phyloP scores from a whole-genome alignment of 2,329 filamentous ascomycete genomes.

The Colletotrichum sp. region DNA sequence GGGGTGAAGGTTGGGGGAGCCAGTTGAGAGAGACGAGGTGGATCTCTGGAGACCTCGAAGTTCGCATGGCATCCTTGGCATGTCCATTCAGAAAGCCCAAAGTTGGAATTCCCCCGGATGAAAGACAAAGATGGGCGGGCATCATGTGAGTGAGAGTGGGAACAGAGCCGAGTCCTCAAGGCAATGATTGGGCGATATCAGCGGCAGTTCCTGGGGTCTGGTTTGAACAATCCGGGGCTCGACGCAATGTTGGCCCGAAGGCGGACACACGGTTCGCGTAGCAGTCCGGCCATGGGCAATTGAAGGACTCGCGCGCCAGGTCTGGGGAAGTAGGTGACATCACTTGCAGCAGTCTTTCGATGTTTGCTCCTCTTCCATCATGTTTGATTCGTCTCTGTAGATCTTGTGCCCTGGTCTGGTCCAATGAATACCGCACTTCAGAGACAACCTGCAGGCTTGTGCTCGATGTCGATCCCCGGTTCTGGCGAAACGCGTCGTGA shows the following conservation, averaged over 20 bases:
- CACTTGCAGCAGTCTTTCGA: neutral
- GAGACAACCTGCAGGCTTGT: neutral
- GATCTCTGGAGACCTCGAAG: neutral
- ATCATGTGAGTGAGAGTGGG: neutral
- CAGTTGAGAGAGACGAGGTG: conserved; percentile 3
- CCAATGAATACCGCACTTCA: neutral
- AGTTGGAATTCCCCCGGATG: neutral
- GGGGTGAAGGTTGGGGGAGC: conserved; percentile 11
- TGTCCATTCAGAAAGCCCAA: neutral
- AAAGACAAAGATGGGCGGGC: neutral
- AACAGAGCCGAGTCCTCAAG: too few relatives aligned
- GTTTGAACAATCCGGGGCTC: neutral
- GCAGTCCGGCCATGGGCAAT: neutral
- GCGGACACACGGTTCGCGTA: neutral
- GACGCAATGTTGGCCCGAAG: conserved; percentile 18
- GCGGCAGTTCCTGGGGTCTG: neutral
- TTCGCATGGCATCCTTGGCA: neutral
- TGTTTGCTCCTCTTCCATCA: neutral
- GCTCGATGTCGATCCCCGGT: neutral
- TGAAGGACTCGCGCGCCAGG: neutral
- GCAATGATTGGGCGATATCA: neutral
- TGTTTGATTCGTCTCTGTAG: neutral
- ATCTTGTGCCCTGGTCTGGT: neutral
- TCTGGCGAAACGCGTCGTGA: neutral
- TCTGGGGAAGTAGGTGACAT: neutral